Percentiles rank a stretch among this genome's conserved stretches.
Evolutionary conservation across 2,329 filamentous ascomycete species (phyloP).

Genomic region (Knufia petricola): DNA sequence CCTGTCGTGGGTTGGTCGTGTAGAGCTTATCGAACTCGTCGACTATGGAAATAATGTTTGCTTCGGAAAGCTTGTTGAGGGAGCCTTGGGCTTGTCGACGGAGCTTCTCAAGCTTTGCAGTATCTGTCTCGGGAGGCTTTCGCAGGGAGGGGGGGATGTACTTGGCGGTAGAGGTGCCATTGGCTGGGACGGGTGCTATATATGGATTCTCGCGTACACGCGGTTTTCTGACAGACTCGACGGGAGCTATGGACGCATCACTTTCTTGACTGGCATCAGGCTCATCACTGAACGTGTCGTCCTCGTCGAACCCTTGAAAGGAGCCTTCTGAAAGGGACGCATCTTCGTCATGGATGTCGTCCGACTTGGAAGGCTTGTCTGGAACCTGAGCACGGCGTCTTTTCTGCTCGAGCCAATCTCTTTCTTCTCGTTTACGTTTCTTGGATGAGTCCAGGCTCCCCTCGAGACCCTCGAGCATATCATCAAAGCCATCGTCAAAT

Average conservation of each 20-base stretch:
- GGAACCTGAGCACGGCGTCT: slow-evolving; percentile 23
- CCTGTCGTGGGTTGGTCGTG: slow-evolving; percentile 70
- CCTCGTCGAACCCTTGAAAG: slow-evolving; percentile 15
- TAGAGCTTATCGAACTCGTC: slow-evolving; percentile 77
- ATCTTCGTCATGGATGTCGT: slow-evolving; percentile 1
- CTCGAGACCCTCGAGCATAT: slow-evolving; percentile 61
- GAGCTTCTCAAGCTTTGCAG: slow-evolving; percentile 58
- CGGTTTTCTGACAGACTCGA: slow-evolving; percentile 27
- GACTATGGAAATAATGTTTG: slow-evolving; percentile 77
- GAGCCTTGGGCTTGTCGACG: slow-evolving; percentile 76
- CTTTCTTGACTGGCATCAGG: background rate
- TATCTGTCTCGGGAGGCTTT: slow-evolving; percentile 51
- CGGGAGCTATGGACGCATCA: no score
- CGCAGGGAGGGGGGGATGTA: slow-evolving; percentile 85
- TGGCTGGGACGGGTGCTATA: slow-evolving; percentile 53
- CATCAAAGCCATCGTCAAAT: slow-evolving; percentile 71
- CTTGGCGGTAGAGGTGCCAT: slow-evolving; percentile 48
- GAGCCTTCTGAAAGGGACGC: slow-evolving; percentile 14
- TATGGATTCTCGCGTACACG: slow-evolving; percentile 75
- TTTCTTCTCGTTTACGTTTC: slow-evolving; percentile 53
- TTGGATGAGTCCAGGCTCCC: slow-evolving; percentile 41
- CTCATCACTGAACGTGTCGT: slow-evolving; percentile 10
- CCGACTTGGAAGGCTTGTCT: slow-evolving; percentile 24
- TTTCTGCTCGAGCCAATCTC: slow-evolving; percentile 45
- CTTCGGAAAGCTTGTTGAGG: slow-evolving; percentile 85